Conservation (phyloP, 1,284 basidiomycete species). For the Hemileia vastatrix region DNA sequence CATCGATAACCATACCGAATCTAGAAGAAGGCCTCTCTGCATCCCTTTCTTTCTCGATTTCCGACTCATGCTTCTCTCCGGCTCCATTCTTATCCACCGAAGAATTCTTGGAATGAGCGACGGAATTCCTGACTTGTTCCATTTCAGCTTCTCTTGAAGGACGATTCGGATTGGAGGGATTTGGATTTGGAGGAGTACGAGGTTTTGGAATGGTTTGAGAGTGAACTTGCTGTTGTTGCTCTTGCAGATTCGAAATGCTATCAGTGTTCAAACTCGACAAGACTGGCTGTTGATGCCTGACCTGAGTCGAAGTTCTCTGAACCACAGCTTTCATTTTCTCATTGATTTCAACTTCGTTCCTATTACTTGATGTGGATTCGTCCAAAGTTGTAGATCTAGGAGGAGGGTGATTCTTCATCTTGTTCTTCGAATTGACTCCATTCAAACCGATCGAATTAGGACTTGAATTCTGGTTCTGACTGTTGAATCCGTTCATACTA, state of each 20-base stretch:
- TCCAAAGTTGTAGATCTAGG: no score
- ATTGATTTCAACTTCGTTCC: no score
- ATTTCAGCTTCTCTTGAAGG: background rate
- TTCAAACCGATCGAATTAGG: background rate
- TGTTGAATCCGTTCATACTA: background rate
- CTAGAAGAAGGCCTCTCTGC: background rate
- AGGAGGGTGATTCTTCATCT: no score
- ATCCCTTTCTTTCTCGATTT: background rate
- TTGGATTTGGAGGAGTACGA: background rate
- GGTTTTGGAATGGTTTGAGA: no score
- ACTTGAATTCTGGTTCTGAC: background rate
- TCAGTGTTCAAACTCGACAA: no score
- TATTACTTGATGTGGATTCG: no score
- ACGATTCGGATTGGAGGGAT: background rate
- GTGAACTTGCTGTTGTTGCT: no score
- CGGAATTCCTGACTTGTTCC: background rate
- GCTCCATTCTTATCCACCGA: no score
- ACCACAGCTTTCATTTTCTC: no score
- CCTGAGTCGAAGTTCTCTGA: no score
- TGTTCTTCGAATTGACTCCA: background rate
- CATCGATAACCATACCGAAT: background rate
- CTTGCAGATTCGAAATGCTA: no score
- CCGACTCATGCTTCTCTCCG: background rate
- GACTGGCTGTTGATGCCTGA: no score
- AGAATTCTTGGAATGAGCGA: background rate